Percentiles rank a stretch among this genome's conserved stretches.
Evolutionary conservation across 441 rosid genomes (phyloP).

Genomic region (Oxalis stricta): DNA sequence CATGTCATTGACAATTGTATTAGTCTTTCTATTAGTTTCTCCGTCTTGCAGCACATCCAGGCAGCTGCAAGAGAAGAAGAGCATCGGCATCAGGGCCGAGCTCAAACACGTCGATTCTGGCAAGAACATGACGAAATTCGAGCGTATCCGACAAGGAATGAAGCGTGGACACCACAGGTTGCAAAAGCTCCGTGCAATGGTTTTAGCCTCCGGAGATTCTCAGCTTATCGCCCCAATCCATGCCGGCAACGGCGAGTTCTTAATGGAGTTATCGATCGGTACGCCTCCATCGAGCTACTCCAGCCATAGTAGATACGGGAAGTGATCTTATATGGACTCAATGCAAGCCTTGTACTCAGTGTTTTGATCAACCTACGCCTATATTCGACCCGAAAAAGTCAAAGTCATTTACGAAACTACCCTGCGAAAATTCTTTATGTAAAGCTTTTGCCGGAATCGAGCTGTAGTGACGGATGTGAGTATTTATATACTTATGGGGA

Average conservation of each 20-base stretch:
- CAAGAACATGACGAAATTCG: conserved; percentile 62
- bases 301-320: conserved; percentile 79
- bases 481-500: conserved; percentile 77
- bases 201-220: conserved; percentile 16
- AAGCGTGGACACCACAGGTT: conserved; percentile 51
- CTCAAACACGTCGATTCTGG: conserved; percentile 62
- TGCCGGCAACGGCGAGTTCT: conserved; percentile 72
- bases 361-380: conserved; percentile 64
- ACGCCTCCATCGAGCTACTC: conserved; percentile 42
- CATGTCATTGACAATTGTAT: background rate
- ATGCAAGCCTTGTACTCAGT: conserved; percentile 72
- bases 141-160: conserved; percentile 53
- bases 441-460: conserved; percentile 34
- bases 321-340: conserved; percentile 96
- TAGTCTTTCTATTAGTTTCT: conserved; percentile 14
- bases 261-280: conserved; percentile 68
- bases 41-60: no score
- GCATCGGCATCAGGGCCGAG: conserved; percentile 37
- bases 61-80: background rate
- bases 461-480: conserved; percentile 37
- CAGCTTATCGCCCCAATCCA: conserved; percentile 36
- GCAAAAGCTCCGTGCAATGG: conserved; percentile 36
- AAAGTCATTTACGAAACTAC: conserved; percentile 33
- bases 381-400: conserved; percentile 68
- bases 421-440: conserved; percentile 54